These are phyloP conservation scores for Saccharum hybrid DNA, from an alignment of 202 grass and related monocot species.

Conservation along the genomic window DNA sequence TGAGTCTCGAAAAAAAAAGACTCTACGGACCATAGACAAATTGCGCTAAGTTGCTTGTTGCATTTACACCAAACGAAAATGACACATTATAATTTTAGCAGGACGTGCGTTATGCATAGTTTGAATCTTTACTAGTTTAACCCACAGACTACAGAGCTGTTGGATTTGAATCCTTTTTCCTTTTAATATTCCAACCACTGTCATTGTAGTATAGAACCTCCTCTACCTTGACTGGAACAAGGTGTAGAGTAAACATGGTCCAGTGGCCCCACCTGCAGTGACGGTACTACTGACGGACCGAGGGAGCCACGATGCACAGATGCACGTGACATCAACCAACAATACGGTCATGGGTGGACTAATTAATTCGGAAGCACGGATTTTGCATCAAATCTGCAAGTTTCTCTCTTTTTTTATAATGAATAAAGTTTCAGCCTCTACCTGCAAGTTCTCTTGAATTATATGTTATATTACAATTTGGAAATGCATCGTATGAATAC, in stretches of 20 bases:
- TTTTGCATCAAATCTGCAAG: background rate
- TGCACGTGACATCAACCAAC: slow-evolving; percentile 30
- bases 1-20: too few relatives aligned
- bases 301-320: background rate
- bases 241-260: background rate
- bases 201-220: background rate
- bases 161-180: background rate
- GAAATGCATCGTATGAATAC: too few relatives aligned
- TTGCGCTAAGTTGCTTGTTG: background rate
- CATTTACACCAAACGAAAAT: background rate
- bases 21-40: background rate
- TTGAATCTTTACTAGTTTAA: background rate
- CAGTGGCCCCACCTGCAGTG: background rate
- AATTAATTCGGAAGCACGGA: background rate
- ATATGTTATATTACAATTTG: too few relatives aligned
- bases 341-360: background rate
- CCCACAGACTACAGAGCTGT: background rate
- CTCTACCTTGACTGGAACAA: background rate
- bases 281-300: background rate
- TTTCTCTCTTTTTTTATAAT: too few relatives aligned
- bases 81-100: background rate
- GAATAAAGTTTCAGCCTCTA: too few relatives aligned
- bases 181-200: background rate
- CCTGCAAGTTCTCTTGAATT: background rate
- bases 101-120: background rate